Evolutionary conservation across 495 filamentous ascomycete genomes (phyloP), one percentile per base, ranked within the genome.

Genomic region (Tuber melanosporum): DNA sequence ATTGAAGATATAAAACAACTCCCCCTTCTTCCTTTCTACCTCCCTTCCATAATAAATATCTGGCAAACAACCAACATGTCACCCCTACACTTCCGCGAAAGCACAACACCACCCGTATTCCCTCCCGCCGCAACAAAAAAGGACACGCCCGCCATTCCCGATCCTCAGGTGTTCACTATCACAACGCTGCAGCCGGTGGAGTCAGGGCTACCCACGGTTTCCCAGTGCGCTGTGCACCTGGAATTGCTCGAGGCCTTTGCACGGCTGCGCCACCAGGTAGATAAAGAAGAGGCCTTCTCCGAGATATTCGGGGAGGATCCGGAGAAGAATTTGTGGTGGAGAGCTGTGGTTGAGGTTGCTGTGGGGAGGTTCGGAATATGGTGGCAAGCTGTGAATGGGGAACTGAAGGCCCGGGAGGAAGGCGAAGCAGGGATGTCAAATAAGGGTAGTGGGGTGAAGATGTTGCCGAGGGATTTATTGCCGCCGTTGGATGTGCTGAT

Each of bases 261-360:
- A 77, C 86, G 86, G 69, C 84, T 96, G 75, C 91, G 91, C 73
- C 89, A 94, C 74, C 19, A 79, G 81, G 72, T 79, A 66, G 45
- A 84, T 76, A 75, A 83, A 42, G 75, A 78, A 43, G 73, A 81
- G 2, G 74, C 76, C 3, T 72, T 70, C 19, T 57, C 74, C 19
- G 72, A 76, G 73, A 45, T 78, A n/a, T 75, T 82, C 46, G 75
- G 83, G 36, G 77, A 70, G 20, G 75, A 79, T 14, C 77, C 83
- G 41, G 82, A 84, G 74, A 79, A 78, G 47, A 92, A 96, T 85
- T 94, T 94, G 85, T 86, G 92, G 82, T 97, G 94, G 94, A 88
- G 88, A 6, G 82, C 94, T 44, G 95, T 91, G 81, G 87, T 93
- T 32, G 88, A 91, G 22, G 87, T 90, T 71, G 94, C 93, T 22